A percentile compares a stretch with the other conserved stretches of the same genome.
Conservation (phyloP, 768 basidiomycete species). For the Podaxis rugospora region DNA sequence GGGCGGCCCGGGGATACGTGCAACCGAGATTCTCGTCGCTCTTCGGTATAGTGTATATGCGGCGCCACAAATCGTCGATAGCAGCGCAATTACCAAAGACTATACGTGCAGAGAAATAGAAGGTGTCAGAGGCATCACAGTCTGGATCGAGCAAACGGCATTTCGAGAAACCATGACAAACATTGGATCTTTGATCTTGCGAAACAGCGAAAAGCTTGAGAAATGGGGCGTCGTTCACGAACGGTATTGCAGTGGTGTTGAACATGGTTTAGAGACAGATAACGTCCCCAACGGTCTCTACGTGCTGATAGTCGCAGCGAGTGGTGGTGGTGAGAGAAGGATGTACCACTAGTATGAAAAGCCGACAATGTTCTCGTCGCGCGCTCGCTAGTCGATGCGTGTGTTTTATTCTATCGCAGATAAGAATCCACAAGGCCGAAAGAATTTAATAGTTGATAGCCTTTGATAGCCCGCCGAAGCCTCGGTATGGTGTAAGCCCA, state of each 20-base stretch:
- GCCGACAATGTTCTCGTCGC: neutral
- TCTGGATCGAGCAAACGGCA: neutral
- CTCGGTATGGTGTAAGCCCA: neutral
- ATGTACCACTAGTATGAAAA: neutral
- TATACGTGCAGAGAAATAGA: neutral
- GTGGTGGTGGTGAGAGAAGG: neutral
- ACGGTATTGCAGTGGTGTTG: neutral
- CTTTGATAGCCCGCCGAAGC: neutral
- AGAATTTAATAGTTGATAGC: neutral
- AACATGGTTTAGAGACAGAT: neutral
- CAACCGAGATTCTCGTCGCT: conserved; percentile 34
- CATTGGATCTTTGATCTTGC: conserved; percentile 2
- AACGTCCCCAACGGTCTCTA: neutral
- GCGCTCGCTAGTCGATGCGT: neutral
- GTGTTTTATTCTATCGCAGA: neutral
- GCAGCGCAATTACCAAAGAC: conserved; percentile 13
- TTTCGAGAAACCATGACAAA: neutral
- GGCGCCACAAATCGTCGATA: conserved; percentile 15
- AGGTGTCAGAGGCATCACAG: neutral
- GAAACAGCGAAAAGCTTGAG: conserved; percentile 2
- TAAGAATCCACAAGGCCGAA: neutral
- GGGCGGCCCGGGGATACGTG: conserved; percentile 44
- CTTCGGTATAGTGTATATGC: conserved; percentile 29
- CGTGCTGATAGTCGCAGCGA: neutral
- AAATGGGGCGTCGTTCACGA: neutral